phyloP scores from a whole-genome alignment of 441 rosid species.

The Erysimum cheiri region DNA sequence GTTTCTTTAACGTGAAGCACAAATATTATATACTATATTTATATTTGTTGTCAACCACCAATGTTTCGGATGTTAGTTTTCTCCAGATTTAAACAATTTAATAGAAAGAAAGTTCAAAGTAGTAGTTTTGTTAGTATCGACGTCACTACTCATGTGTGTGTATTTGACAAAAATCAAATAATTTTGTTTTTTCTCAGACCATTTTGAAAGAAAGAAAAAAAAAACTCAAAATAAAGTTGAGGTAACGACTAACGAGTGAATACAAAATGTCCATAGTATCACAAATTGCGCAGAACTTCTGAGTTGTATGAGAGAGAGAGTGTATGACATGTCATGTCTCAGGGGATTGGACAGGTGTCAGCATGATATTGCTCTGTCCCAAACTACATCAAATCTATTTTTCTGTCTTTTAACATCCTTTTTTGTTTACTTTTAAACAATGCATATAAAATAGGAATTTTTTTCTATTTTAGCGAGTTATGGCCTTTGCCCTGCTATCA shows the following conservation, averaged over 20 bases:
- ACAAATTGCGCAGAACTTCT: not conserved
- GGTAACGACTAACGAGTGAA: not conserved
- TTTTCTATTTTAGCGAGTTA: not conserved
- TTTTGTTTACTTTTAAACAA: conserved; percentile 1
- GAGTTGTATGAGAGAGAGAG: conserved; percentile 5
- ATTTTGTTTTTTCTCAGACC: not conserved
- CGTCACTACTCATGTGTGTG: not conserved
- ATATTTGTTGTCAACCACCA: no score
- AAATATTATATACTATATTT: no score
- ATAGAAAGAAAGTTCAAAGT: not conserved
- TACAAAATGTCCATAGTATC: not conserved
- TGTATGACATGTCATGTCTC: conserved; percentile 34
- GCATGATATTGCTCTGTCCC: conserved; percentile 31
- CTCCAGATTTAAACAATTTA: not conserved
- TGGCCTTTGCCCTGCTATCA: not conserved
- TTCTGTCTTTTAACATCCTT: conserved; percentile 20
- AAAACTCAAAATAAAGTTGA: not conserved
- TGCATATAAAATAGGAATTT: conserved; percentile 21
- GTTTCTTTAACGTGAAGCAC: no score
- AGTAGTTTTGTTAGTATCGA: not conserved
- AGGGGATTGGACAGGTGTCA: conserved; percentile 43
- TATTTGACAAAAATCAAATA: not conserved
- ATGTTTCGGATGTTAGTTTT: no score
- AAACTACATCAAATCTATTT: conserved; percentile 25
- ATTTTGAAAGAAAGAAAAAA: not conserved